phyloP scores from a whole-genome alignment of 306 rosid species.

The Cucurbita moschata region DNA sequence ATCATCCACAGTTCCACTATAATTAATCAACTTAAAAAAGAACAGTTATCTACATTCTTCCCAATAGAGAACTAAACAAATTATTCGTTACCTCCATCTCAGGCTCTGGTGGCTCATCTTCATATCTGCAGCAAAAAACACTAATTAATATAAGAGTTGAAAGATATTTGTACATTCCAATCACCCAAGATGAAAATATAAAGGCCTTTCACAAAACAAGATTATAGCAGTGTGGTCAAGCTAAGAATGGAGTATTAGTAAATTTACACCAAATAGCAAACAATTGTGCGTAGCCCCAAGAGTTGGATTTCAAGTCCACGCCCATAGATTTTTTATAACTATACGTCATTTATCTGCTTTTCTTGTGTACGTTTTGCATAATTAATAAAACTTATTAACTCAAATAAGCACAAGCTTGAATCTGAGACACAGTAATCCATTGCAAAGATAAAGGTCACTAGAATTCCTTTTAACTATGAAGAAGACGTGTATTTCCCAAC shows the following conservation, averaged over 20 bases:
- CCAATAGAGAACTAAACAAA: background rate
- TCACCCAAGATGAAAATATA: background rate
- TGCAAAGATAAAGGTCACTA: background rate
- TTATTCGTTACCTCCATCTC: slow-evolving; percentile 49
- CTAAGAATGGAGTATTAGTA: background rate
- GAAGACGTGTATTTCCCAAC: background rate
- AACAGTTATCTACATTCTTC: background rate
- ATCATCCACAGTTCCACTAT: slow-evolving; percentile 4
- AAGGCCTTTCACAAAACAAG: background rate
- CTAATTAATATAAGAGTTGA: background rate
- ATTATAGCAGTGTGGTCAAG: background rate
- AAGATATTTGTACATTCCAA: background rate
- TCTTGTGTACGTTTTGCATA: background rate
- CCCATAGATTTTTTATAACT: background rate
- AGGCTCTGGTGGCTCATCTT: slow-evolving; percentile 82
- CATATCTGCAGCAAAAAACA: slow-evolving; percentile 35
- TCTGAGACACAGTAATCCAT: no score
- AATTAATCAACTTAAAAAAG: background rate
- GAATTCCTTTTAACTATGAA: background rate
- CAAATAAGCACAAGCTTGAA: background rate
- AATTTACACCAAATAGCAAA: background rate
- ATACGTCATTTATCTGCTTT: background rate
- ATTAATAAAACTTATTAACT: background rate
- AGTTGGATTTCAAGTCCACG: background rate
- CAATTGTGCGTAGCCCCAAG: background rate